Evolutionary conservation across 331 rosid genomes (phyloP), one percentile per base, ranked within the genome.

Genomic region (Quercus tomentella): DNA sequence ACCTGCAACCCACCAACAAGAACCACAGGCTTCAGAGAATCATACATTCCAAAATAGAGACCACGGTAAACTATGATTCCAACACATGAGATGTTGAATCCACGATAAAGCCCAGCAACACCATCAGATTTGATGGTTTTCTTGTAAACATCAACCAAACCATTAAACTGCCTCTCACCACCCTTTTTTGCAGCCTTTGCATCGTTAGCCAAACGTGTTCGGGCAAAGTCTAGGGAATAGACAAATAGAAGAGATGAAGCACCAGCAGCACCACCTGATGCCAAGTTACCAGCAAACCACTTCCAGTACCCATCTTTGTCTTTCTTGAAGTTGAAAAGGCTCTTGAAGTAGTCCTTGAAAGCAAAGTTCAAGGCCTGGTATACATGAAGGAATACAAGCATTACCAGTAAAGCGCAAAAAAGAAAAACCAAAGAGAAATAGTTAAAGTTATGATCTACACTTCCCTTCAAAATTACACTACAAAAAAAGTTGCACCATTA

Each of bases 231-330:
- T 80, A 94, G 77, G 22, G 98, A 91, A 82, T 91, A 94, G 70
- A 94, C 97, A 81, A 92, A 92, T 61, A 88, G 69, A 76, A 91
- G 97, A 56, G 97, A 89, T 23, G 97, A 94, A 76, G 97, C 97
- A 67, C 98, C 98, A 77, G 95, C 97, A 69, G 94, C 94, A 37
- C 92, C 97, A 86, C 98, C 98, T 68, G 97, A 92, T 37, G 93
- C 98, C 91, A 94, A 69, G 87, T 92, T 94, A 79, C 97, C 98
- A 79, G 98, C 97, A 81, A 94, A 94, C 98, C 98, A 91, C 86
- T 92, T 94, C 97, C 97, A 94, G 82, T 92, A 94, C 70, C 97
- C 94, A 89, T 92, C 98, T 82, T 4, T 91, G 80, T 92, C 97
- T 79, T 92, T 94, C 76, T 89, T 94, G 81, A 92, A 92, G 86